These are phyloP conservation scores for Lachancea sp. DNA, from an alignment of 805 yeast genomes.

Conservation along the genomic window DNA sequence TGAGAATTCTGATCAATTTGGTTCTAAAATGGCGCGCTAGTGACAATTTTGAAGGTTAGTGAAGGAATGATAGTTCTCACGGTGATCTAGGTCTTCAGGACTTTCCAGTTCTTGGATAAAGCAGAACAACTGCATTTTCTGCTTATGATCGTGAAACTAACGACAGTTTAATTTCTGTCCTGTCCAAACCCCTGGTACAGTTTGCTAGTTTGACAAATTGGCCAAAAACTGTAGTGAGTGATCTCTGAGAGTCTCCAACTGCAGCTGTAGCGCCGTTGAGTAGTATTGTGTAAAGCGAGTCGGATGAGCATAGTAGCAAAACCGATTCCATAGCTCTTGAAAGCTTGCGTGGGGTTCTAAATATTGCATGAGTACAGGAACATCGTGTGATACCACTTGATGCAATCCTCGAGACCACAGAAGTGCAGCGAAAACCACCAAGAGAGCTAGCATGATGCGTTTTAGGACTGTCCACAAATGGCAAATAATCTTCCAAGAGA, in stretches of 20 bases:
- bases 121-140: no score
- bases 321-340: conserved; percentile 1
- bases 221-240: conserved; percentile 1
- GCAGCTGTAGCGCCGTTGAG: background rate
- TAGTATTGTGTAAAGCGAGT: background rate
- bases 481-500: conserved; percentile 26
- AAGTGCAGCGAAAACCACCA: conserved; percentile 20
- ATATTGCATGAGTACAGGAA: conserved; percentile 2
- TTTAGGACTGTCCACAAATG: conserved; percentile 29
- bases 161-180: no score
- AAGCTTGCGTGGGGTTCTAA: conserved; percentile 1
- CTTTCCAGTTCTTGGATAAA: no score
- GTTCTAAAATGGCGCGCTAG: no score
- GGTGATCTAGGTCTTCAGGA: no score
- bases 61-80: no score
- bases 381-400: conserved; percentile 6
- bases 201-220: background rate
- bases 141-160: no score
- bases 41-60: no score
- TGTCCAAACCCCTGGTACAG: no score
- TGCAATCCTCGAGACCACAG: conserved; percentile 31
- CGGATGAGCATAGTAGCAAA: background rate
- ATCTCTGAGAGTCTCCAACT: background rate
- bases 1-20: no score
- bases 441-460: conserved; percentile 14